Evolutionary conservation across 495 filamentous ascomycete genomes (phyloP).

Genomic region (Opeltia flavorubescens): DNA sequence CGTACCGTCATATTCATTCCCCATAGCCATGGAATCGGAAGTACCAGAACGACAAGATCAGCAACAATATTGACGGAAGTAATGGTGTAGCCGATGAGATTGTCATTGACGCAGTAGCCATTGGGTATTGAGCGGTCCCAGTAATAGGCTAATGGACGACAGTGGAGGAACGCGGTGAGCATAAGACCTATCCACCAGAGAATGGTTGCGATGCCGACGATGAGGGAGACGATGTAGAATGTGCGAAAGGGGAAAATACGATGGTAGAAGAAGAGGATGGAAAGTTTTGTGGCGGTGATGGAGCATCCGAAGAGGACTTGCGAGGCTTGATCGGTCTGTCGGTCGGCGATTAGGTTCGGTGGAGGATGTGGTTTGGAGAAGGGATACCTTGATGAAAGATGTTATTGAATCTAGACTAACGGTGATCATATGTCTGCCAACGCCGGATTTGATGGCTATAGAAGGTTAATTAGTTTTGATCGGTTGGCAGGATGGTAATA

Average conservation of each 20-base stretch:
- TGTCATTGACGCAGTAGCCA: conserved; percentile 18
- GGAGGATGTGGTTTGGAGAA: background rate
- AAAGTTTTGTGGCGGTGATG: conserved; percentile 21
- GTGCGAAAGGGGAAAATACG: conserved; percentile 23
- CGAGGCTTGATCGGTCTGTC: conserved; percentile 3
- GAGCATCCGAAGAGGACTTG: conserved; percentile 16
- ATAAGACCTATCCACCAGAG: conserved; percentile 10
- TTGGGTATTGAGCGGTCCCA: conserved; percentile 16
- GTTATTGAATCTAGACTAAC: background rate
- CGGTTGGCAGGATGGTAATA: background rate
- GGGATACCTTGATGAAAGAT: conserved; percentile 2
- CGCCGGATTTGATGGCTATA: background rate
- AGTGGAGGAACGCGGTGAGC: conserved; percentile 20
- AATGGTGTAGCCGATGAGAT: conserved; percentile 14
- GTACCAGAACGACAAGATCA: conserved; percentile 22
- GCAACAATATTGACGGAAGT: conserved; percentile 17
- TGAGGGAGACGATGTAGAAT: conserved; percentile 12
- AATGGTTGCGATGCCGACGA: background rate
- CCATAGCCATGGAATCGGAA: conserved; percentile 30
- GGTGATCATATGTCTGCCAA: conserved; percentile 3
- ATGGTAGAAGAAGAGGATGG: conserved; percentile 26
- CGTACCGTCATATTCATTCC: conserved; percentile 21
- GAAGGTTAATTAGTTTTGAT: background rate
- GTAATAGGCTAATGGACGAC: conserved; percentile 14
- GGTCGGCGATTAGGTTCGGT: background rate